phyloP scores from a whole-genome alignment of 2,329 filamentous ascomycete species.

The Stemphylium lycopersici region DNA sequence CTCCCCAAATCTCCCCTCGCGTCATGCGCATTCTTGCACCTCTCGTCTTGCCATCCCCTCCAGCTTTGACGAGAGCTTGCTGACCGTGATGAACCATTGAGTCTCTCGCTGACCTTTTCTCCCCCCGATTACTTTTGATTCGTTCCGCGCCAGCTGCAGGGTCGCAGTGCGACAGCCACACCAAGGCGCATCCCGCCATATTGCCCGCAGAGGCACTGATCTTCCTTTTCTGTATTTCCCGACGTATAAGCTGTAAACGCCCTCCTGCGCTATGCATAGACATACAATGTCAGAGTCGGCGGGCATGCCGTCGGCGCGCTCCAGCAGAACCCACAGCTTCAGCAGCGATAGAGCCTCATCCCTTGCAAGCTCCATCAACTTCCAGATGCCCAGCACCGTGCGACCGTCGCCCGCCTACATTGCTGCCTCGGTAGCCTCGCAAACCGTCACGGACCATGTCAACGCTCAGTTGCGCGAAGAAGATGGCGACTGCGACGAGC shows the following conservation, averaged over 20 bases:
- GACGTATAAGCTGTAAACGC: background rate
- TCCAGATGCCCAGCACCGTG: conserved; percentile 69
- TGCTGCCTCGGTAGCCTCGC: conserved; percentile 82
- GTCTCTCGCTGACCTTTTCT: conserved; percentile 16
- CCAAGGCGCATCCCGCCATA: conserved; percentile 1
- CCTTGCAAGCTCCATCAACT: conserved; percentile 56
- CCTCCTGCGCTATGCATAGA: conserved; percentile 38
- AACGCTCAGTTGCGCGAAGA: conserved; percentile 74
- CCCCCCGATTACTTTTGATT: conserved; percentile 17
- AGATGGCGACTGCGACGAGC: conserved; percentile 65
- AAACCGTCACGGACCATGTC: conserved; percentile 89
- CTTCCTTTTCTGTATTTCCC: conserved; percentile 8
- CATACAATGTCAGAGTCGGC: conserved; percentile 44
- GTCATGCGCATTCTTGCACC: background rate
- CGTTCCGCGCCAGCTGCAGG: conserved; percentile 23
- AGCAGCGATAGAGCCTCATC: conserved; percentile 72
- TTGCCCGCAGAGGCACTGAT: background rate
- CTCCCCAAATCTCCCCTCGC: conserved; percentile 6
- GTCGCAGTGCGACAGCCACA: conserved; percentile 16
- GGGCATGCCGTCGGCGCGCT: conserved; percentile 45
- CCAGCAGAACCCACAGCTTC: conserved; percentile 59
- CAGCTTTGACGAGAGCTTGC: background rate
- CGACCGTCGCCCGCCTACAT: conserved; percentile 86
- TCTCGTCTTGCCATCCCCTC: background rate
- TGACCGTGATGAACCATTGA: conserved; percentile 7